Evolutionary conservation across 768 basidiomycete genomes (phyloP), one percentile per base, ranked within the genome.

Genomic region (Serendipita vermifera): DNA sequence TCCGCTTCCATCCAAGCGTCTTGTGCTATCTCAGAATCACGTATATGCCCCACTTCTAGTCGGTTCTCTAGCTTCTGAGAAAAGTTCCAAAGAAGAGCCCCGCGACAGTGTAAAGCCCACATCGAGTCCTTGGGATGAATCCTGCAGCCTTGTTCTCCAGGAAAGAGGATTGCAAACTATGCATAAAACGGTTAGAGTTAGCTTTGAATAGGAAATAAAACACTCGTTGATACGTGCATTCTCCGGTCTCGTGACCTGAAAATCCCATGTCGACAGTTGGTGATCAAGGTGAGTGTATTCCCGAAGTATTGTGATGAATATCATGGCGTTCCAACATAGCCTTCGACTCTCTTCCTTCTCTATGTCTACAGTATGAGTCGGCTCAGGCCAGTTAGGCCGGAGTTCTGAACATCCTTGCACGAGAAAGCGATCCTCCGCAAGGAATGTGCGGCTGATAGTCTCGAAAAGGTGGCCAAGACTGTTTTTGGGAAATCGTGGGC

Each of bases 301-400:
- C 9, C 46, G 17, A 22, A 51, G 46, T n/a, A 29, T 29, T n/a
- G 46, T 26, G 32, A 51, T 26, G 7, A 51, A 29, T 9, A 51
- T 29, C 46, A 51, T 51, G 22, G 27, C 20, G 46, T 29, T 51
- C 46, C 46, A 51, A n/a, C 46, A 51, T 15, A 51, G 46, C n/a
- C 46, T 51, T 22, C 46, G 46, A 51, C 46, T 51, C 29, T 51
- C 46, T 31, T 51, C 46, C 31, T 51, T 51, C 20, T 51, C 20
- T 7, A 51, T 29, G 22, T 51, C 46, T 5, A 26, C 27, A 9
- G 29, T 26, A n/a, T 51, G 22, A 29, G 20, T 51, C 20, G 29
- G 20, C 9, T 51, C 46, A 9, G 46, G 46, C 46, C 46, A 51
- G 22, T 51, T 29, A 5, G 20, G 22, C 22, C 27, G 20, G n/a